A percentile compares a stretch with the other conserved stretches of the same genome.
These are phyloP conservation scores for Emergomyces africanus DNA, from an alignment of 2,329 filamentous ascomycete genomes.

Conservation along the genomic window DNA sequence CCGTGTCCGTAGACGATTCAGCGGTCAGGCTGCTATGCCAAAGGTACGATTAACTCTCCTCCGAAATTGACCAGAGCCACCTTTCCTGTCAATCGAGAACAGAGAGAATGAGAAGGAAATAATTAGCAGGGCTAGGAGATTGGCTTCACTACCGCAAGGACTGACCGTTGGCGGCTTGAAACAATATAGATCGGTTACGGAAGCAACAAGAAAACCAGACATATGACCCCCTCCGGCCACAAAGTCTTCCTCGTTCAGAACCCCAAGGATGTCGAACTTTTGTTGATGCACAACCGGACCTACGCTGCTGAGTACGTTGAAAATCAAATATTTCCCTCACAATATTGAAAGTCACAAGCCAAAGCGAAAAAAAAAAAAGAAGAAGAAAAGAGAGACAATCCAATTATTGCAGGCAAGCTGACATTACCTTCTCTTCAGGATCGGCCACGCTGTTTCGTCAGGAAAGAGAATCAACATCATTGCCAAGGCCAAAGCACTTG, in stretches of 20 bases:
- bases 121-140: background rate
- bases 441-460: constrained; percentile 94
- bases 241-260: constrained; percentile 99
- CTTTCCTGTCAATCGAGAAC: background rate
- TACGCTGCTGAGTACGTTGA: constrained; percentile 89
- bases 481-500: constrained; percentile 90
- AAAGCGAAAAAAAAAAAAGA: no score
- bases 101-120: background rate
- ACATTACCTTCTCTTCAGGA: constrained; percentile 45
- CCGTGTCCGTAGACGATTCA: constrained; percentile 93
- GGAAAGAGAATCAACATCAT: constrained; percentile 98
- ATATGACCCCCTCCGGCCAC: constrained; percentile 98
- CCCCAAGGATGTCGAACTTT: constrained; percentile 85
- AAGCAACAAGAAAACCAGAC: constrained; percentile 98
- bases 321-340: background rate
- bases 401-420: constrained; percentile 21
- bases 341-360: background rate
- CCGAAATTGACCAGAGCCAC: background rate
- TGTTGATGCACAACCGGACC: constrained; percentile 99
- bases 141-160: no score
- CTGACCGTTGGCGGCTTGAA: constrained; percentile 1
- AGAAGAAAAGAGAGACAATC: no score
- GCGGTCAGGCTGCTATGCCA: constrained; percentile 91
- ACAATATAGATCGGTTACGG: constrained; percentile 81
- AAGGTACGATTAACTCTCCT: constrained; percentile 53